Evolutionary conservation across 2,329 filamentous ascomycete species (phyloP).

Genomic region (Talaromyces sp.): DNA sequence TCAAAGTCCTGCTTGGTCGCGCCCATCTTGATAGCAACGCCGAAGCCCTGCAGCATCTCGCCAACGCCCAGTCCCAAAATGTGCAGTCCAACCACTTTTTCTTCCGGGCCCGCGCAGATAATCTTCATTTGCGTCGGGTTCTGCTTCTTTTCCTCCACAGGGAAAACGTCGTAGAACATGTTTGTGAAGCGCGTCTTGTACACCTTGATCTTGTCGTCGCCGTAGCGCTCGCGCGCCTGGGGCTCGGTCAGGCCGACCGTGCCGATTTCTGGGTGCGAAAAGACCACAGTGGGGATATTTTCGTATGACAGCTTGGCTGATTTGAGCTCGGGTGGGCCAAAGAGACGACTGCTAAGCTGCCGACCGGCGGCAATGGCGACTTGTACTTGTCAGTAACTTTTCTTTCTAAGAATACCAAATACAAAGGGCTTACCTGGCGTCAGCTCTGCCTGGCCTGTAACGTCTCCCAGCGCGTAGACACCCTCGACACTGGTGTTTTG

Average conservation of each 20-base stretch:
- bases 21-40: constrained; percentile 74
- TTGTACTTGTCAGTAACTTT: constrained; percentile 15
- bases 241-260: constrained; percentile 48
- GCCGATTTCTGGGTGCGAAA: constrained; percentile 49
- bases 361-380: constrained; percentile 51
- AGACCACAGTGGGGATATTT: constrained; percentile 51
- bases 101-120: constrained; percentile 44
- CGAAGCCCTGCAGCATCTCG: constrained; percentile 73
- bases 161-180: constrained; percentile 47
- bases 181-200: constrained; percentile 47
- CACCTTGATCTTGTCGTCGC: constrained; percentile 47
- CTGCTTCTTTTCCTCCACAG: constrained; percentile 45
- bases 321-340: constrained; percentile 43
- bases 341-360: constrained; percentile 47
- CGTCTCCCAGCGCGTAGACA: constrained; percentile 49
- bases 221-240: constrained; percentile 43
- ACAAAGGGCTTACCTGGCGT: constrained; percentile 38
- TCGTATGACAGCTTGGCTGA: constrained; percentile 44
- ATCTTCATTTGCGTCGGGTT: constrained; percentile 50
- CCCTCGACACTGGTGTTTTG: constrained; percentile 47
- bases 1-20: constrained; percentile 75
- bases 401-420: neutral
- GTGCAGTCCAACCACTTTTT: constrained; percentile 49
- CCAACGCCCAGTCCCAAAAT: constrained; percentile 44
- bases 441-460: constrained; percentile 48